Base-by-base conservation (phyloP, 768 basidiomycete species). In the Panaeolus papilionaceus region DNA sequence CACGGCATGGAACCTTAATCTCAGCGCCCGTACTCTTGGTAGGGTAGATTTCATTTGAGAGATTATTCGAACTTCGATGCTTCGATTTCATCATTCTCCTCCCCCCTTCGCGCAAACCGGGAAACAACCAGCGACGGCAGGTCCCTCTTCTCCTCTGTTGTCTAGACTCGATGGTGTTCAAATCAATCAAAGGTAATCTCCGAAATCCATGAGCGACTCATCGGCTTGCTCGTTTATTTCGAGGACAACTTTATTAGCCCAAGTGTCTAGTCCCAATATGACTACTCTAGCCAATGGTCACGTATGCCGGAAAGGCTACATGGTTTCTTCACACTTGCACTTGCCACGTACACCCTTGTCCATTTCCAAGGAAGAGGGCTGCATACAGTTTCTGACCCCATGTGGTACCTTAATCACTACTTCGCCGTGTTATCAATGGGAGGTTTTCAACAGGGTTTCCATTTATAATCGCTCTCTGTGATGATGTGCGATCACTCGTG, bases 401-500 rank as follows among this genome's bases (percentile, higher is more conserved):
- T 37, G 54, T 37, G 54, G 54, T 58, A 58, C 54, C 54, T 58
- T 58, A 58, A 58, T 58, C 54, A 58, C 54, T 58, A 58, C 54
- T 28, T 58, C 54, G 54, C 54, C 54, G 54, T 58, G 54, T 58
- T 58, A 58, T 58, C 54, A 58, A 28, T 58, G 54, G 28, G 54
- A 33, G 54, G 54, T 33, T 58, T 51, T 58, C 54, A 58, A 58
- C 54, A 58, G 54, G 28, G 54, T 58, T 58, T 58, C 54, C 54
- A 58, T 33, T 33, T 33, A 58, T 58, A 37, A 58, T 58, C 33
- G 28, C 54, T 33, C 26, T 51, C 54, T 58, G 54, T 58, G 54
- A 58, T 58, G 54, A 58, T 58, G 54, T 58, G 54, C 54, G 54
- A 58, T 58, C 54, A 58, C 54, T 58, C 54, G 54, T 58, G 54